Conservation (phyloP, 805 yeast genomes). For the Candida nanaspora region DNA sequence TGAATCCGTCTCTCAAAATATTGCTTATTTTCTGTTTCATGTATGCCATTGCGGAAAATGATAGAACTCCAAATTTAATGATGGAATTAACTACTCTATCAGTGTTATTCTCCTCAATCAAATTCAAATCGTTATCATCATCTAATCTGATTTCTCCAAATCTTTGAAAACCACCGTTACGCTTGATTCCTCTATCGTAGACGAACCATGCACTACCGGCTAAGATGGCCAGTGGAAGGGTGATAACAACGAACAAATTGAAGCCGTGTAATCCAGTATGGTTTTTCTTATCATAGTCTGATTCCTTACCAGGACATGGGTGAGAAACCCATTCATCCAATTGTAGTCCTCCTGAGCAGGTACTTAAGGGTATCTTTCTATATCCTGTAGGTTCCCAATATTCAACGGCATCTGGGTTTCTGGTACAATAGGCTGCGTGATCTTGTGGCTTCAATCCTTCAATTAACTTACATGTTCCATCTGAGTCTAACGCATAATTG, state of each 20-base stretch:
- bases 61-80: slow-evolving; percentile 48
- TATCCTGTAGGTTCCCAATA: slow-evolving; percentile 91
- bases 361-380: slow-evolving; percentile 74
- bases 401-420: slow-evolving; percentile 48
- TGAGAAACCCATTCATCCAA: slow-evolving; percentile 58
- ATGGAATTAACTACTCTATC: slow-evolving; percentile 54
- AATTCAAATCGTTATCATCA: slow-evolving; percentile 47
- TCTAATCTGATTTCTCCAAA: slow-evolving; percentile 86
- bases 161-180: slow-evolving; percentile 68
- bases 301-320: slow-evolving; percentile 86
- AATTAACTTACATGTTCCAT: slow-evolving; percentile 84
- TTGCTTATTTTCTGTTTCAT: slow-evolving; percentile 8
- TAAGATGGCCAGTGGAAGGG: slow-evolving; percentile 50
- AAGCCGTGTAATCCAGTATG: slow-evolving; percentile 49
- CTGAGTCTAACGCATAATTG: slow-evolving; percentile 60
- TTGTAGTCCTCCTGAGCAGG: slow-evolving; percentile 75
- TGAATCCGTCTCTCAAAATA: slow-evolving; percentile 18
- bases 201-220: slow-evolving; percentile 56
- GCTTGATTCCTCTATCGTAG: slow-evolving; percentile 72
- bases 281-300: slow-evolving; percentile 43
- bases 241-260: slow-evolving; percentile 43
- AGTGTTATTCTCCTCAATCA: slow-evolving; percentile 53
- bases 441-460: slow-evolving; percentile 65
- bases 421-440: slow-evolving; percentile 50
- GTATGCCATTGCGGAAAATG: slow-evolving; percentile 11